These are phyloP conservation scores for Vanilla planifolia DNA, from an alignment of 106 monocot species.

Conservation along the genomic window DNA sequence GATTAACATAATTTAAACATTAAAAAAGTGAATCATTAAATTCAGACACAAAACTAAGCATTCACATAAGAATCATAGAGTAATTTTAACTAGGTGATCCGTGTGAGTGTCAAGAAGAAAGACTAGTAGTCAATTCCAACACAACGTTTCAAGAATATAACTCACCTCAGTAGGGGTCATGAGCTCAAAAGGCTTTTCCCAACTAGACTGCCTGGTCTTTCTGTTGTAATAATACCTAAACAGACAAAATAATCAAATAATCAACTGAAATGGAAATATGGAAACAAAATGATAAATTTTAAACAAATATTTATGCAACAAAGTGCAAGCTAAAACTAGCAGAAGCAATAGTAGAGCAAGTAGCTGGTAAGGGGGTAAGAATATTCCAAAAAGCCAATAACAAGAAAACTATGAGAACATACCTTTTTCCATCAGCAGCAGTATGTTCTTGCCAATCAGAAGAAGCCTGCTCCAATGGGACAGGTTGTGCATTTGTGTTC, in stretches of 20 bases:
- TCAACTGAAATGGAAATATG: background rate
- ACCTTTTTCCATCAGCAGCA: slow-evolving; percentile 91
- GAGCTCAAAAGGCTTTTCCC: slow-evolving; percentile 92
- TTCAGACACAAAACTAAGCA: slow-evolving; percentile 27
- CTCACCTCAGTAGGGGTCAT: slow-evolving; percentile 89
- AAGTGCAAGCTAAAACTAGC: background rate
- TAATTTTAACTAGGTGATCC: slow-evolving; percentile 5
- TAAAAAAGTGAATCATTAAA: background rate
- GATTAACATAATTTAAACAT: slow-evolving; percentile 19
- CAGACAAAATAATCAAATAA: slow-evolving; percentile 7
- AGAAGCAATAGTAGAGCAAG: background rate
- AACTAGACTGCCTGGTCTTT: slow-evolving; percentile 90
- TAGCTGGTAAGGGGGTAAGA: background rate
- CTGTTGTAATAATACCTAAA: slow-evolving; percentile 93
- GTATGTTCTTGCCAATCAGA: slow-evolving; percentile 97
- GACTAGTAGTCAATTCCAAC: background rate
- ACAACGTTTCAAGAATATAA: slow-evolving; percentile 1
- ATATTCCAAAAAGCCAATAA: background rate
- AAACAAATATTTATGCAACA: background rate
- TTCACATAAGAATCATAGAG: slow-evolving; percentile 2
- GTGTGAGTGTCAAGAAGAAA: slow-evolving; percentile 34
- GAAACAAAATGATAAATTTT: slow-evolving; percentile 6
- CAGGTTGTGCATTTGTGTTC: slow-evolving; percentile 28
- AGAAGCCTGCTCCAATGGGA: slow-evolving; percentile 24
- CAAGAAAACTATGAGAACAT: background rate